Evolutionary conservation across 805 yeast genomes (phyloP).

Genomic region (Kodamaea sagamina): DNA sequence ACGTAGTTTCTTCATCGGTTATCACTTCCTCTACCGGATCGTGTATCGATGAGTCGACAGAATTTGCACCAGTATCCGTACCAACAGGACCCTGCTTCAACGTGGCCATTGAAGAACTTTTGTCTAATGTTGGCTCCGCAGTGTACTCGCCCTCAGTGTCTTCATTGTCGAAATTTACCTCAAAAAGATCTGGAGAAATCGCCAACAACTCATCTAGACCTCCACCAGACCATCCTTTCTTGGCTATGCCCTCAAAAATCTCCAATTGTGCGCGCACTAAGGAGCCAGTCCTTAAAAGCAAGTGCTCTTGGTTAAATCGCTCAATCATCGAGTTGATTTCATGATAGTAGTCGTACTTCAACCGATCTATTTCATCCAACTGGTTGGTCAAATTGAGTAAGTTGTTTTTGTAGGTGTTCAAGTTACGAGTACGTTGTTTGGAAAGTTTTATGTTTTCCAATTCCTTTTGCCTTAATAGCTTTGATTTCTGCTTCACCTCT

Average conservation of each 20-base stretch:
- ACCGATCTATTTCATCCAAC: constrained; percentile 73
- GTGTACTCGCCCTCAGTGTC: neutral
- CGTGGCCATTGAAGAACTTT: constrained; percentile 11
- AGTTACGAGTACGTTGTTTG: constrained; percentile 60
- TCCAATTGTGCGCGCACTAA: constrained; percentile 79
- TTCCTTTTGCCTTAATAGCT: constrained; percentile 59
- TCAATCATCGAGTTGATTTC: constrained; percentile 63
- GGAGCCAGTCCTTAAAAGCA: constrained; percentile 59
- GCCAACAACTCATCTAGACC: constrained; percentile 72
- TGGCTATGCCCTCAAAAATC: constrained; percentile 75
- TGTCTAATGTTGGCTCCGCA: constrained; percentile 5
- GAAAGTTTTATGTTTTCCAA: constrained; percentile 59
- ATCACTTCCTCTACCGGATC: neutral
- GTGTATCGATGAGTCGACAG: neutral
- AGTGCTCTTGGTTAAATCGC: constrained; percentile 51
- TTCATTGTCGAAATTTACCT: constrained; percentile 15
- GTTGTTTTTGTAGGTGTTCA: constrained; percentile 66
- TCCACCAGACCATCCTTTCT: constrained; percentile 86
- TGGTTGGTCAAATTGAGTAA: constrained; percentile 68
- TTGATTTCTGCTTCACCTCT: constrained; percentile 54
- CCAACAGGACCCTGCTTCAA: constrained; percentile 9
- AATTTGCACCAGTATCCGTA: neutral
- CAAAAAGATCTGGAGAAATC: constrained; percentile 57
- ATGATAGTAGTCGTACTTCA: constrained; percentile 74
- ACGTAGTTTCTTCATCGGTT: constrained; percentile 1